Conservation (phyloP, 2,329 filamentous ascomycete genomes). For the Alternaria alternata region DNA sequence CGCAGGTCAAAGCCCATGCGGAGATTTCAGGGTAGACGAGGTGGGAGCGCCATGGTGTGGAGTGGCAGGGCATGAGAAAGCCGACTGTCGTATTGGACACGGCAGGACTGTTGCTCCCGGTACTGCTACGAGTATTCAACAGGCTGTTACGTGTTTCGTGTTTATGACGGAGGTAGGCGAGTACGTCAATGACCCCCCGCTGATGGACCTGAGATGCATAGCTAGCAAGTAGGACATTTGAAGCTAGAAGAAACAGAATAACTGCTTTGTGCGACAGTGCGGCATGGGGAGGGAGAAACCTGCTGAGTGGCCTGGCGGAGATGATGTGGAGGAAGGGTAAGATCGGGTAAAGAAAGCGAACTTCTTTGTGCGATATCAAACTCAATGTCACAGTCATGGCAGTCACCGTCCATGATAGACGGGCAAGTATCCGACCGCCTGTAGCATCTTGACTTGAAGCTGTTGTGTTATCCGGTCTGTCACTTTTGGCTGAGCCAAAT, state of each 20-base stretch:
- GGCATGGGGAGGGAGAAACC: slow-evolving; percentile 65
- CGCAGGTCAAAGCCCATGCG: slow-evolving; percentile 88
- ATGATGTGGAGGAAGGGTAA: slow-evolving; percentile 86
- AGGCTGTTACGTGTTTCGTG: slow-evolving; percentile 62
- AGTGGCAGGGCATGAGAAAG: slow-evolving; percentile 96
- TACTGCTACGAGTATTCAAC: slow-evolving; percentile 53
- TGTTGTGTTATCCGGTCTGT: background rate
- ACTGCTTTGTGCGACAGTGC: slow-evolving; percentile 58
- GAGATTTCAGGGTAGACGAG: slow-evolving; percentile 76
- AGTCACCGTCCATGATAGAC: slow-evolving; percentile 57
- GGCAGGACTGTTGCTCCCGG: slow-evolving; percentile 1
- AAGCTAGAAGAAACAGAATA: slow-evolving; percentile 61
- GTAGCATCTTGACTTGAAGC: slow-evolving; percentile 13
- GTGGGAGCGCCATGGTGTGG: slow-evolving; percentile 92
- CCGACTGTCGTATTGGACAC: slow-evolving; percentile 62
- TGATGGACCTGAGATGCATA: slow-evolving; percentile 81
- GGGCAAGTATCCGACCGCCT: slow-evolving; percentile 27
- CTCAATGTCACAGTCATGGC: slow-evolving; percentile 73
- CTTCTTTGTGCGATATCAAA: slow-evolving; percentile 91
- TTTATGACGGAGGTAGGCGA: slow-evolving; percentile 76
- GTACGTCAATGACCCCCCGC: slow-evolving; percentile 76
- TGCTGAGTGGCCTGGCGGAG: slow-evolving; percentile 70
- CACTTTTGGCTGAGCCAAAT: slow-evolving; percentile 27
- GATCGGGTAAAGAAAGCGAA: slow-evolving; percentile 94
- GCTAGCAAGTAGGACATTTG: slow-evolving; percentile 75